Evolutionary conservation across 2,329 filamentous ascomycete species (phyloP).

Genomic region (Diaporthe helianthi): DNA sequence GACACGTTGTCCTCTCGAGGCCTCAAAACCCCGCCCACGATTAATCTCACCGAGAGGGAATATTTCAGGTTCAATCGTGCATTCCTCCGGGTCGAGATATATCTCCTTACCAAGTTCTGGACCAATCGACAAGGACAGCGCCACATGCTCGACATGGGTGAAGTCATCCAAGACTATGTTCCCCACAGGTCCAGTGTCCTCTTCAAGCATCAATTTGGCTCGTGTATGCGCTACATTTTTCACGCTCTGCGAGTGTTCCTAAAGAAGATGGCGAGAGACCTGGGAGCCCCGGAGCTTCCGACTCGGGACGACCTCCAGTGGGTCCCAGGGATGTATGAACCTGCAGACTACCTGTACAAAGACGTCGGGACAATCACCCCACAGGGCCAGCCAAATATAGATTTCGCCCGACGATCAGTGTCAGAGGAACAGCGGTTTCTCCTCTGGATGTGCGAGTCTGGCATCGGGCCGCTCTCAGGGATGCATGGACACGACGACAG

Average conservation of each 20-base stretch:
- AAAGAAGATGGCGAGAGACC: background rate
- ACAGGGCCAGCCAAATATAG: background rate
- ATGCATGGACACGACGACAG: background rate
- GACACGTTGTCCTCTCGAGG: too few species aligned
- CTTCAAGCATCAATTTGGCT: background rate
- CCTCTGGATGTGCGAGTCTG: slow-evolving; percentile 11
- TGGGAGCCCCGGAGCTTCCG: background rate
- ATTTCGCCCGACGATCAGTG: background rate
- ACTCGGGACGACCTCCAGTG: background rate
- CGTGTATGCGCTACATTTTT: slow-evolving; percentile 21
- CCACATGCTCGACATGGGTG: background rate
- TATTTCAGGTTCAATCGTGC: background rate
- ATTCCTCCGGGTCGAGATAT: background rate
- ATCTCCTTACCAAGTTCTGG: slow-evolving; percentile 7
- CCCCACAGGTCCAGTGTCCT: accelerated
- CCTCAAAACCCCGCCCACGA: background rate
- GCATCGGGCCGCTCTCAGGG: background rate
- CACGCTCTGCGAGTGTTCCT: background rate
- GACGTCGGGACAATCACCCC: background rate
- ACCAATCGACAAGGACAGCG: background rate
- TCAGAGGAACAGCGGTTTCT: slow-evolving; percentile 9
- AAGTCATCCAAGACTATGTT: background rate
- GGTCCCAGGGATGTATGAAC: background rate
- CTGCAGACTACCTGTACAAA: background rate
- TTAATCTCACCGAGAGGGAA: background rate